Base-by-base conservation (phyloP, 345 rosid genomes). In the Clarkia xantiana region DNA sequence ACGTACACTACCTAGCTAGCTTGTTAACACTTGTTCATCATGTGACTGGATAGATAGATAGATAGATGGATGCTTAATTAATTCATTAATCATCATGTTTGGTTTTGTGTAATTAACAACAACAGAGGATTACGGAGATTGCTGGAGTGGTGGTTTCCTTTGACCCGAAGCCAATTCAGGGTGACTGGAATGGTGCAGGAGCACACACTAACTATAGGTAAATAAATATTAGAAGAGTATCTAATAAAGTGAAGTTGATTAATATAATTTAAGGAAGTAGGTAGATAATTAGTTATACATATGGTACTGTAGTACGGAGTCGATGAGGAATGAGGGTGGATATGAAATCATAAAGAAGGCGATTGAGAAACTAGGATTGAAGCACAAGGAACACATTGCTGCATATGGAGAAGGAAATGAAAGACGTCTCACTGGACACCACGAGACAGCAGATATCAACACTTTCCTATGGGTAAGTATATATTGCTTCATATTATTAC, bases 181-280 rank as follows among this genome's bases (percentile, higher is more conserved):
- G 96, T 38, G 91, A 87, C 22, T 87, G 96, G 96, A 87, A 87
- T 47, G 94, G 96, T 8, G 96, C 96, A 12, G 94, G 94, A n/a
- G 91, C 96, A 36, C 96, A 87, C 73, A 78, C 91, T 1, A 87
- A 84, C 17, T 87, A 81, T 73, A 80, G 95, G 95, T 63, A 54
- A 29, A n/a, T n/a, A n/a, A n/a, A n/a, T n/a, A n/a, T n/a, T n/a
- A n/a, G n/a, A n/a, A n/a, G 1, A 13, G 15, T 12, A 40, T 3
- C 11, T 18, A 13, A 9, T 1, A 10, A 17, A 29, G 36, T 29
- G 10, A 14, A 11, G 10, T 39, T 17, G 45, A 19, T 14, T 29
- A 1, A 29, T 29, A 7, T 10, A 29, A 29, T n/a, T n/a, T n/a
- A n/a, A n/a, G n/a, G n/a, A n/a, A n/a, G n/a, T n/a, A n/a, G n/a